These are phyloP conservation scores for Crepidotus variabilis DNA, from an alignment of 768 basidiomycete species.

Conservation along the genomic window DNA sequence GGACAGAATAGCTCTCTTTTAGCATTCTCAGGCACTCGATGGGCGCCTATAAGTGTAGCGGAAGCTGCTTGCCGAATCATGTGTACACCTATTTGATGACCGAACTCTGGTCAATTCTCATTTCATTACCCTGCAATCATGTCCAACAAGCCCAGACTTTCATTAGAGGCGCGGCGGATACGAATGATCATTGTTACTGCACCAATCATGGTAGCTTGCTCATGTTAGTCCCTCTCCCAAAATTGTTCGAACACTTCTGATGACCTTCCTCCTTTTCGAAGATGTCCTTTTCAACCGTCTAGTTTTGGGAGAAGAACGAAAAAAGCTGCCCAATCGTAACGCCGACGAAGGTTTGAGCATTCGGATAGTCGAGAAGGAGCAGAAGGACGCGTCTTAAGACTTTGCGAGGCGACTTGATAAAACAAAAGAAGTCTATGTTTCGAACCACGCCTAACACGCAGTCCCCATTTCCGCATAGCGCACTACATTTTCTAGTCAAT, in stretches of 20 bases:
- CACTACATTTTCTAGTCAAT: background rate
- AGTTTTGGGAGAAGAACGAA: slow-evolving; percentile 38
- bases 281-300: slow-evolving; percentile 68
- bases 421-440: background rate
- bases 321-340: slow-evolving; percentile 21
- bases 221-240: slow-evolving; percentile 39
- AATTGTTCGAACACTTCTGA: background rate
- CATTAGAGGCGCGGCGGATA: slow-evolving; percentile 34
- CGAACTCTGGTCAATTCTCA: background rate
- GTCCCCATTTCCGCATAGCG: too few species aligned
- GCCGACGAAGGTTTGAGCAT: slow-evolving; percentile 11
- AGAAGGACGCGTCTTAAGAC: slow-evolving; percentile 8
- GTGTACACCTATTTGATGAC: background rate
- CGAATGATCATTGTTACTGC: slow-evolving; percentile 57
- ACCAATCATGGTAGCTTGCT: slow-evolving; percentile 62
- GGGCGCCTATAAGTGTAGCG: too few species aligned
- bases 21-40: too few species aligned
- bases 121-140: slow-evolving; percentile 8
- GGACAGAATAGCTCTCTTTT: too few species aligned
- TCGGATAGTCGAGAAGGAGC: slow-evolving; percentile 15
- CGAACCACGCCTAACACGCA: background rate
- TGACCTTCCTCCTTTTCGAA: slow-evolving; percentile 21
- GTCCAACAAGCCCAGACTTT: slow-evolving; percentile 24
- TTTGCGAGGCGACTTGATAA: background rate
- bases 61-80: too few species aligned